Conservation (phyloP, 1,139 yeast genomes). For the Arxiozyma bovina region DNA sequence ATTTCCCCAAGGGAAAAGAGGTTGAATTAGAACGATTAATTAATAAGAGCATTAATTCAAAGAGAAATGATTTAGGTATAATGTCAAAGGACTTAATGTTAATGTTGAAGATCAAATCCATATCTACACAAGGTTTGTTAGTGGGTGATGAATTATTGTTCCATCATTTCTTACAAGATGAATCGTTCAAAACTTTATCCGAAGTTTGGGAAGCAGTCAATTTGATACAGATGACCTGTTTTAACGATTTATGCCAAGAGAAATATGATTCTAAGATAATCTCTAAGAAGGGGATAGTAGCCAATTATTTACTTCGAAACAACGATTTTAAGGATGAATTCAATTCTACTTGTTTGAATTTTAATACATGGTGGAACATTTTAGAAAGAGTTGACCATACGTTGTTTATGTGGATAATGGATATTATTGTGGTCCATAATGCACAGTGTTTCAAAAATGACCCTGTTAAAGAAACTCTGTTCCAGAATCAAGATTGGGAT, state of each 20-base stretch:
- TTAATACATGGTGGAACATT: slow-evolving; percentile 28
- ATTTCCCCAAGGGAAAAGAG: slow-evolving; percentile 25
- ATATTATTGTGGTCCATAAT: slow-evolving; percentile 26
- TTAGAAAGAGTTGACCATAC: slow-evolving; percentile 26
- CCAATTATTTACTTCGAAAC: slow-evolving; percentile 20
- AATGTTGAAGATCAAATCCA: slow-evolving; percentile 25
- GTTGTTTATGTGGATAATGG: slow-evolving; percentile 31
- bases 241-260: slow-evolving; percentile 25
- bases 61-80: slow-evolving; percentile 13
- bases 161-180: slow-evolving; percentile 23
- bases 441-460: slow-evolving; percentile 20
- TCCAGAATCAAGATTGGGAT: slow-evolving; percentile 23
- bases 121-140: slow-evolving; percentile 25
- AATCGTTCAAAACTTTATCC: slow-evolving; percentile 13
- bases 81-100: slow-evolving; percentile 17
- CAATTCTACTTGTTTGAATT: slow-evolving; percentile 24
- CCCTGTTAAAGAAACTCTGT: slow-evolving; percentile 15
- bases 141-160: slow-evolving; percentile 29
- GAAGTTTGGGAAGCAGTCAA: slow-evolving; percentile 30
- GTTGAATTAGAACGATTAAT: slow-evolving; percentile 27
- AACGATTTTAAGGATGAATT: slow-evolving; percentile 27
- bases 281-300: slow-evolving; percentile 21
- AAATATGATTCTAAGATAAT: slow-evolving; percentile 27
- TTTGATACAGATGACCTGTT: slow-evolving; percentile 28
- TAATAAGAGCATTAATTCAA: slow-evolving; percentile 14